Evolutionary conservation across 768 basidiomycete species (phyloP).

Genomic region (Clavaria fumosa): DNA sequence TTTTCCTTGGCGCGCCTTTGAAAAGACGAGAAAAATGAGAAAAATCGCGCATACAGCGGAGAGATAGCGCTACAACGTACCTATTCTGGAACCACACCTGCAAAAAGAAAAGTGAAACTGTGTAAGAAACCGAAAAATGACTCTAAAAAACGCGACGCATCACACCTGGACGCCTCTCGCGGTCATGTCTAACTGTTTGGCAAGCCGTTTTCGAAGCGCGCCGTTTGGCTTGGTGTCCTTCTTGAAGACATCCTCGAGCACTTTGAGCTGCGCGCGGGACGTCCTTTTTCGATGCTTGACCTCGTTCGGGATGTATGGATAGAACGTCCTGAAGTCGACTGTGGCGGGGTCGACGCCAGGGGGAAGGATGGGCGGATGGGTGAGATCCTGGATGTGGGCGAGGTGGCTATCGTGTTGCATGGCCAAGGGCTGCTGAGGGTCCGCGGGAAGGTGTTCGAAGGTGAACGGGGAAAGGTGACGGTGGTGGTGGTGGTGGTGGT

Average conservation of each 20-base stretch:
- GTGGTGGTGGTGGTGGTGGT: no score
- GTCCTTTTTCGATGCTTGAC: slow-evolving; percentile 92
- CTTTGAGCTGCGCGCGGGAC: slow-evolving; percentile 72
- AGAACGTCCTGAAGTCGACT: slow-evolving; percentile 73
- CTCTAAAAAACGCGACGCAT: slow-evolving; percentile 14
- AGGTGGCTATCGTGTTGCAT: no score
- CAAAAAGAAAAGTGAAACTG: slow-evolving; percentile 8
- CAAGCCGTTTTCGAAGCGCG: slow-evolving; percentile 60
- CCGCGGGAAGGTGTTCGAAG: no score
- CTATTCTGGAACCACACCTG: slow-evolving; percentile 91
- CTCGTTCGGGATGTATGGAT: slow-evolving; percentile 80
- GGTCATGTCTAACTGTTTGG: slow-evolving; percentile 78
- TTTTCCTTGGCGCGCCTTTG: slow-evolving; percentile 76
- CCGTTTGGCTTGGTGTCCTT: slow-evolving; percentile 87
- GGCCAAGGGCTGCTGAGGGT: no score
- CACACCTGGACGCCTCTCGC: slow-evolving; percentile 95
- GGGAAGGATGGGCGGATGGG: slow-evolving; percentile 3
- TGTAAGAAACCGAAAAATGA: slow-evolving; percentile 5
- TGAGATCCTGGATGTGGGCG: slow-evolving; percentile 9
- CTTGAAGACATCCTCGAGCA: slow-evolving; percentile 78
- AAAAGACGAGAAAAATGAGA: slow-evolving; percentile 6
- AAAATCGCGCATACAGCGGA: slow-evolving; percentile 5
- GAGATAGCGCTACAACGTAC: no score
- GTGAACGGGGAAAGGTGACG: no score
- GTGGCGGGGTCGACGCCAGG: slow-evolving; percentile 43